These are phyloP conservation scores for Entonaema liquescens DNA, from an alignment of 495 filamentous ascomycete genomes.

Conservation along the genomic window DNA sequence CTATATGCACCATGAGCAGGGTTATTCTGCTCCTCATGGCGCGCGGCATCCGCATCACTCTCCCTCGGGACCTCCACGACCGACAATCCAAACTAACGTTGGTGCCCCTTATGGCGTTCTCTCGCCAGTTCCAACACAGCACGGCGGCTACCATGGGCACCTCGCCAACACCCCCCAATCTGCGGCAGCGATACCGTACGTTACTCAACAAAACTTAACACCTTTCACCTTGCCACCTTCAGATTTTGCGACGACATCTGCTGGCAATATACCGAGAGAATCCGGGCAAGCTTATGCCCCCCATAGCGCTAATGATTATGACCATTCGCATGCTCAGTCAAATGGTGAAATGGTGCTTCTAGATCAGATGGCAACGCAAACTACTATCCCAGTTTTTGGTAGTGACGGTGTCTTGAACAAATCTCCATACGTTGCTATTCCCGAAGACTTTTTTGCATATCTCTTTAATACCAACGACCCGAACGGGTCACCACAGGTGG, in stretches of 20 bases:
- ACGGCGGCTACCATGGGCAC: slow-evolving; percentile 57
- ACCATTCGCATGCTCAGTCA: slow-evolving; percentile 56
- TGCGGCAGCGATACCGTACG: slow-evolving; percentile 52
- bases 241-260: slow-evolving; percentile 53
- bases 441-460: slow-evolving; percentile 92
- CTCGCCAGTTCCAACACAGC: slow-evolving; percentile 58
- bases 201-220: slow-evolving; percentile 61
- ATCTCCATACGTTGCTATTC: slow-evolving; percentile 84
- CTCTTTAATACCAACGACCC: slow-evolving; percentile 76
- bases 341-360: slow-evolving; percentile 65
- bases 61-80: slow-evolving; percentile 51
- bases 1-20: slow-evolving; percentile 56
- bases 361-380: slow-evolving; percentile 71
- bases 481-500: slow-evolving; percentile 53
- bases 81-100: slow-evolving; percentile 57
- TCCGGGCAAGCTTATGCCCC: slow-evolving; percentile 50
- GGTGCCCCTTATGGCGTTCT: slow-evolving; percentile 56
- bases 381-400: slow-evolving; percentile 84
- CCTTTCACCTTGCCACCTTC: slow-evolving; percentile 66
- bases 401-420: slow-evolving; percentile 78
- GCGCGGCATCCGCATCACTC: slow-evolving; percentile 55
- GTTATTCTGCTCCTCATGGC: slow-evolving; percentile 46
- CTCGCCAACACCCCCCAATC: slow-evolving; percentile 55
- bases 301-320: slow-evolving; percentile 55
- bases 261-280: slow-evolving; percentile 37